Percentiles rank a stretch among this genome's conserved stretches.
Conservation (phyloP, 371 early-diverging fungal species). For the Lichtheimia ramosa region DNA sequence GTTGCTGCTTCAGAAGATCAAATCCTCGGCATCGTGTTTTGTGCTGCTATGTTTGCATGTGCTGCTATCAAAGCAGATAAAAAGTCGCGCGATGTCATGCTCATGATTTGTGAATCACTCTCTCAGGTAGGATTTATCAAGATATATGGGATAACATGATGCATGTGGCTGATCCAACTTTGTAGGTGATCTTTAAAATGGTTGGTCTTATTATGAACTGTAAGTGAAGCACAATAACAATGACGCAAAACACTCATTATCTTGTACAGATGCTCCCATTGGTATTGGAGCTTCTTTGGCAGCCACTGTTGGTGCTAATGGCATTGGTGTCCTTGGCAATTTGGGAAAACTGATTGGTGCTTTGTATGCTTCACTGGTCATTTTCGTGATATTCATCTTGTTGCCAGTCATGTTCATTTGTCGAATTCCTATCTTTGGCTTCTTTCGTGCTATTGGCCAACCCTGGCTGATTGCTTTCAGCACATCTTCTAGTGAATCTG, state of each 20-base stretch:
- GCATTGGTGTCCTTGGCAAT: constrained; percentile 60
- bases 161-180: background rate
- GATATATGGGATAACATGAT: background rate
- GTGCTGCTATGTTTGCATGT: constrained; percentile 70
- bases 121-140: constrained; percentile 30
- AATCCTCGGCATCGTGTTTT: constrained; percentile 70
- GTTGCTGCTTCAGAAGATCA: constrained; percentile 48
- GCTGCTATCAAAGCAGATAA: constrained; percentile 59
- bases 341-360: constrained; percentile 74
- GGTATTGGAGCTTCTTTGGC: constrained; percentile 73
- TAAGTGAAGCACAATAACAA: constrained; percentile 8
- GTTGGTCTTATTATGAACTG: constrained; percentile 68
- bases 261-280: constrained; percentile 61
- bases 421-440: constrained; percentile 58
- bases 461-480: constrained; percentile 83
- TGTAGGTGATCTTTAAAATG: constrained; percentile 70
- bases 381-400: constrained; percentile 62
- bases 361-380: constrained; percentile 61
- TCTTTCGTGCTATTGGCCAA: constrained; percentile 54
- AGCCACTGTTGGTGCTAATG: constrained; percentile 67
- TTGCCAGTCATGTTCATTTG: constrained; percentile 65
- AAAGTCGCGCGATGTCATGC: constrained; percentile 55
- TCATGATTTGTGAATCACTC: constrained; percentile 58
- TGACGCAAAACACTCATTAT: background rate
- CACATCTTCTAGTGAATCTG: constrained; percentile 85